Evolutionary conservation across 441 rosid species (phyloP).

Genomic region (Erodium trifolium): DNA sequence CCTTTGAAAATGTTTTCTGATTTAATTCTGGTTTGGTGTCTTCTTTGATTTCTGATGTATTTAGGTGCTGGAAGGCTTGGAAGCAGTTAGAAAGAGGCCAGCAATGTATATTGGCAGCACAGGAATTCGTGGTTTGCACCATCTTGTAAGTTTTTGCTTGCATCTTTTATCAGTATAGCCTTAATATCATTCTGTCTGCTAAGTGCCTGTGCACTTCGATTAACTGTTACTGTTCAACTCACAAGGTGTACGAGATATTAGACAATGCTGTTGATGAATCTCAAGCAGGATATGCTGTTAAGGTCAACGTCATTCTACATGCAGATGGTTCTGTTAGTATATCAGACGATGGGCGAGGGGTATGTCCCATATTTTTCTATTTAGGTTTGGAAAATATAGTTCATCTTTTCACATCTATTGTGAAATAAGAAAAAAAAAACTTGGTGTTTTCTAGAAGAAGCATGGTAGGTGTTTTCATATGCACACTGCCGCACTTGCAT

Average conservation of each 20-base stretch:
- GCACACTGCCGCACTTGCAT: background rate
- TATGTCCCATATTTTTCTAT: slow-evolving; percentile 26
- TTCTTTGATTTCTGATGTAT: slow-evolving; percentile 12
- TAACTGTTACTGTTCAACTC: slow-evolving; percentile 12
- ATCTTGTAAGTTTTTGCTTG: slow-evolving; percentile 49
- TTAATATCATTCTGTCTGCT: slow-evolving; percentile 5
- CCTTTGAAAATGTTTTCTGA: background rate
- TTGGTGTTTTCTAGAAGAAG: background rate
- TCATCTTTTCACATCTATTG: background rate
- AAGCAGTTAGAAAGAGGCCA: slow-evolving; percentile 96
- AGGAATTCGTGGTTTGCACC: slow-evolving; percentile 96
- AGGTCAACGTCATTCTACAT: slow-evolving; percentile 54
- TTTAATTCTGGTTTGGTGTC: background rate
- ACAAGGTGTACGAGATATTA: slow-evolving; percentile 86
- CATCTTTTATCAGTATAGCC: background rate
- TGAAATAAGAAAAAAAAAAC: background rate
- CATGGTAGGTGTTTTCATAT: background rate
- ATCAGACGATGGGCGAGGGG: slow-evolving; percentile 94
- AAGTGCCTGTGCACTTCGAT: background rate
- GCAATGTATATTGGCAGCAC: slow-evolving; percentile 99
- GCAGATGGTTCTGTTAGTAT: slow-evolving; percentile 78
- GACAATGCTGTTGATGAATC: slow-evolving; percentile 98
- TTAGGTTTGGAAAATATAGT: background rate
- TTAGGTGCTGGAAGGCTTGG: slow-evolving; percentile 93
- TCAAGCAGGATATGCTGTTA: slow-evolving; percentile 89